phyloP scores from a whole-genome alignment of 1,284 basidiomycete species.

The Apiotrichum laibachii region DNA sequence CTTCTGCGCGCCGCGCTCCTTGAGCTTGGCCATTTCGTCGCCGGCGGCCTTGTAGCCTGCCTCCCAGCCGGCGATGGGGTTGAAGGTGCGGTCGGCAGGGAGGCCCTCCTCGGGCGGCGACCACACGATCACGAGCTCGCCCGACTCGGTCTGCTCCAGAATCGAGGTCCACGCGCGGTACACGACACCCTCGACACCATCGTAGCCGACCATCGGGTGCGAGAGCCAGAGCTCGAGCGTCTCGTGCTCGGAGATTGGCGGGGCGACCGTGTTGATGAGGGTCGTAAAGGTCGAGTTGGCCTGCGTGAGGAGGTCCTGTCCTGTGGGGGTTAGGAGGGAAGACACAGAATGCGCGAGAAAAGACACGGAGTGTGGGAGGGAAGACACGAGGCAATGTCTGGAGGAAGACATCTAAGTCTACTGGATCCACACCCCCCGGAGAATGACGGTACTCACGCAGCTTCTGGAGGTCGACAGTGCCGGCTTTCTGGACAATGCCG shows the following conservation, averaged over 20 bases:
- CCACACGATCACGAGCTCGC: conserved; percentile 82
- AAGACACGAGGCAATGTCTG: neutral
- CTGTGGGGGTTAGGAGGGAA: conserved; percentile 50
- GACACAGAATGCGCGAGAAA: too few species aligned
- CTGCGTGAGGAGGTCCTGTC: conserved; percentile 79
- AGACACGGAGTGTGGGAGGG: neutral
- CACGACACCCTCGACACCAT: conserved; percentile 92
- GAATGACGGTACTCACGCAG: conserved; percentile 55
- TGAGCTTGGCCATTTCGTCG: conserved; percentile 38
- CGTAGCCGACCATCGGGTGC: conserved; percentile 95
- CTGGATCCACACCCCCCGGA: neutral
- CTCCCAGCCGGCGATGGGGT: conserved; percentile 77
- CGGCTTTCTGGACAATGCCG: conserved; percentile 60
- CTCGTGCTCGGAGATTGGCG: conserved; percentile 96
- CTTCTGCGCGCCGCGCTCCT: conserved; percentile 37
- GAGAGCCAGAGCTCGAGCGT: conserved; percentile 92
- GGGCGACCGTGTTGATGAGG: conserved; percentile 92
- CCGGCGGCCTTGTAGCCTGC: conserved; percentile 76
- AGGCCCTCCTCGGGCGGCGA: conserved; percentile 61
- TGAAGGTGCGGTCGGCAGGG: conserved; percentile 56
- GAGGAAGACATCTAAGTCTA: neutral
- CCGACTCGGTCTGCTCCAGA: conserved; percentile 90
- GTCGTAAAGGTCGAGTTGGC: conserved; percentile 83
- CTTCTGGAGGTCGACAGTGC: conserved; percentile 73
- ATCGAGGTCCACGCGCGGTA: conserved; percentile 74